Base-by-base conservation (phyloP, 176 grass and related monocot genomes). In the Canna indica region DNA sequence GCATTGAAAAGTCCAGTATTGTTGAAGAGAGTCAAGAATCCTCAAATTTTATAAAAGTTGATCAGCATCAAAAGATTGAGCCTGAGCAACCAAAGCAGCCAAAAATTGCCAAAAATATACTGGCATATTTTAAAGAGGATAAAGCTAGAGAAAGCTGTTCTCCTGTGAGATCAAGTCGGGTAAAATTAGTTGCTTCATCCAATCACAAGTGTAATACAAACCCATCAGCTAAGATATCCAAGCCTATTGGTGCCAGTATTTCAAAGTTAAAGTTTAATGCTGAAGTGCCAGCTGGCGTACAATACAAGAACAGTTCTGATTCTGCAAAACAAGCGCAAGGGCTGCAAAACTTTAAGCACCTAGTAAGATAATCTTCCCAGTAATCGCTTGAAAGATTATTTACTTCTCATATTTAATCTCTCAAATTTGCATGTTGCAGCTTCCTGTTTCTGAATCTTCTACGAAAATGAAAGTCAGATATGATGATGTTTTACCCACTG, bases 131-230 rank as follows among this genome's bases (percentile, higher is more conserved):
- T 62, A 88, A 72, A 88, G 84, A 88, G 82, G 86, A 87, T 70
- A 91, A 76, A 79, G 79, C 73, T 46, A 88, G 90, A 78, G 80
- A 82, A 87, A 86, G 59, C 34, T 86, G 68, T 69, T 99, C 90
- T 67, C 90, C 95, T 78, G 52, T 79, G 27, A 92, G 85, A 83
- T 77, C 74, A 72, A 88, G 72, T 24, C 82, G 50, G 68, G 76
- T 78, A 80, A 87, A 87, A 64, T 47, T 81, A 45, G 73, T 70
- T 81, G 53, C 77, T 81, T 74, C 88, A 78, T 83, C 88, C 47
- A 76, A 75, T 29, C 74, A 70, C 78, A 91, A 83, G 63, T 69
- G 48, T 78, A 29, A 17, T 28, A 15, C 60, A 78, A 88, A 89
- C 38, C 79, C 47, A 20, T 65, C 46, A 28, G 64, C 81, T 59